Base-by-base conservation (phyloP, 148 eudicot genomes). In the Cornus controversa region DNA sequence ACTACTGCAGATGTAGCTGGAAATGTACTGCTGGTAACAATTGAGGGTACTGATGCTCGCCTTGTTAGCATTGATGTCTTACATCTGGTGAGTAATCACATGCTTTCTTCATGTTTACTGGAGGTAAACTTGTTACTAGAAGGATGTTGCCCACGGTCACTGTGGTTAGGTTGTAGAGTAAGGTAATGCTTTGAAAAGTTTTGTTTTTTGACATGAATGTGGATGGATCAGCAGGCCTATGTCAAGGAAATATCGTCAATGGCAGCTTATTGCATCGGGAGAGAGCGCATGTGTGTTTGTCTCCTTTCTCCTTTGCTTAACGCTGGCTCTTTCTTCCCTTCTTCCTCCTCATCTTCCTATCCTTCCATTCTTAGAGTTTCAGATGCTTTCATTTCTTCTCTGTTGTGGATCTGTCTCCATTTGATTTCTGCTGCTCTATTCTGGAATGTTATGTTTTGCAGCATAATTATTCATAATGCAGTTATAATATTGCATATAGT, bases 201-300 rank as follows among this genome's bases (percentile, higher is more conserved):
- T 85, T 77, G n/a, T 88, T 40, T 58, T 90, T 96, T 96, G 90
- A 96, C 97, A 76, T 86, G 77, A 90, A 90, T 87, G 90, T 92
- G 86, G 87, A 91, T 93, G 94, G 87, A 93, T 96, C 98, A 90
- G 97, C 98, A 96, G 99, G 98, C 88, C 82, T 81, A 84, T 91
- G 79, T 85, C 87, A 90, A 96, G 97, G 98, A 93, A 84, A 82
- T 90, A 84, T 88, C 99, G 91, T 89, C 92, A 80, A 88, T 93
- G 99, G 99, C 95, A 92, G 99, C 99, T 92, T 90, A 89, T 73
- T 91, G 93, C 93, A 83, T 90, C 84, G 80, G 97, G 95, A 87
- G 94, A 93, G 91, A 90, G 92, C 94, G 84, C 92, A 88, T 90
- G 97, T 88, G 92, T 93, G 99, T 96, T 96, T 92, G 99, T 96